Conservation (phyloP, 176 grass and related monocot genomes). For the Cenchrus purpureus region DNA sequence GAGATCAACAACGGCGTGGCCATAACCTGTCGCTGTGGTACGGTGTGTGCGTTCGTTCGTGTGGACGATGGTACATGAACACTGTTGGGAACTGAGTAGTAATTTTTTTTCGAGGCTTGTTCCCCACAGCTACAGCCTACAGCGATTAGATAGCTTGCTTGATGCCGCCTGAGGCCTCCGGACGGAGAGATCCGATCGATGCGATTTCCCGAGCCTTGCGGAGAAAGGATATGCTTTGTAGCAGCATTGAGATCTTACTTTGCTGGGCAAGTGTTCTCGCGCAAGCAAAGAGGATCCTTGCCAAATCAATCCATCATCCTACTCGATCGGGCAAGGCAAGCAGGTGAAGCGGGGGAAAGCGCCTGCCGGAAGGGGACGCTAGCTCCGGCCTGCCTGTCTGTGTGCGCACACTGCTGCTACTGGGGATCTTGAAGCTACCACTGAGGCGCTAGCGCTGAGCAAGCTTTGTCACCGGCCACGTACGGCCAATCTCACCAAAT, state of each 20-base stretch:
- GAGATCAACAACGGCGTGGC: no score
- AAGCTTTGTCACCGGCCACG: not conserved
- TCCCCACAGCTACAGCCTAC: not conserved
- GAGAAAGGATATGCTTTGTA: not conserved
- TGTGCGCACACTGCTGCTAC: no score
- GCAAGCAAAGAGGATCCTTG: slow-evolving; percentile 8
- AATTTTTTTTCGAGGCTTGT: not conserved
- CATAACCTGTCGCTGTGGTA: not conserved
- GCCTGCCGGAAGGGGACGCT: not conserved
- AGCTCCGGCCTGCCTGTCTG: not conserved
- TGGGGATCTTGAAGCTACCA: no score
- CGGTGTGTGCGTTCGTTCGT: not conserved
- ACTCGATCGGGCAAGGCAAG: not conserved
- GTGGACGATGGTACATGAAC: not conserved
- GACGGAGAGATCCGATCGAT: not conserved
- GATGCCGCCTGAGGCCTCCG: not conserved
- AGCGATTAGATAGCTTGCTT: not conserved
- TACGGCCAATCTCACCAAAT: not conserved
- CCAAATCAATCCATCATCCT: not conserved
- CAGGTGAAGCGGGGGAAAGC: not conserved
- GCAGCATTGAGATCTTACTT: not conserved
- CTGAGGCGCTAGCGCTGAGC: not conserved
- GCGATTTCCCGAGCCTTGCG: no score
- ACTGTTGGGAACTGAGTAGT: not conserved
- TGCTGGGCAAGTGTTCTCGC: not conserved